Evolutionary conservation across 1,139 yeast genomes (phyloP), one percentile per base, ranked within the genome.

Genomic region (Scheffersomyces parashehatae): DNA sequence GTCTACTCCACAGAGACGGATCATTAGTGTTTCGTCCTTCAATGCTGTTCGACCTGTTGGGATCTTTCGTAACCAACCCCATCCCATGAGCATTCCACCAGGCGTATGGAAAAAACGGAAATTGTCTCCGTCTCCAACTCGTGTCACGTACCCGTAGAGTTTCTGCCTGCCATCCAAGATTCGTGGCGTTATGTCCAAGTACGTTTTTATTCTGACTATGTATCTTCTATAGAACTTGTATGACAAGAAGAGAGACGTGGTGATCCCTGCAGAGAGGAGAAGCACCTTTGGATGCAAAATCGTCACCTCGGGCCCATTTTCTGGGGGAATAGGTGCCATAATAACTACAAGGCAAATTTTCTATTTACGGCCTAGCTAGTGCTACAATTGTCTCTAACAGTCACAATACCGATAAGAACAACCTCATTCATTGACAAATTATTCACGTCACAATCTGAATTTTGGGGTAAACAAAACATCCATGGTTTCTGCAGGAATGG

Each of bases 71-170:
- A 88, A 58, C 96, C 97, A 89, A 9, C 95, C 93, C 99, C 99
- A 93, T 0, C 99, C 99, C 4, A 84, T 79, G 1, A 83, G 56
- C 0, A 76, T 46, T 0, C 99, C 99, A 3, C 98, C 98, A 0
- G 99, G 99, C 0, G 95, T 84, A 61, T 93, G 99, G 58, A 75
- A 93, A 53, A 93, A 81, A 43, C 93, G 85, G 63, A 93, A 93
- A 59, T 91, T 91, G 60, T 93, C 99, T 4, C 97, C 99, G 64
- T 93, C 99, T 0, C 98, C 98, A 0, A 93, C 99, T 3, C 95
- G 73, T 0, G 97, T 88, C 5, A 91, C 97, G 43, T 77, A 74
- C 0, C 99, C 99, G 44, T 79, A 77, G n/a, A 91, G 51, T 28
- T 54, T 55, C 6, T 59, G 55, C 31, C 59, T 56, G n/a, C 54